These are phyloP conservation scores for Leccinum rimulosum DNA, from an alignment of 768 basidiomycete species.

Conservation along the genomic window DNA sequence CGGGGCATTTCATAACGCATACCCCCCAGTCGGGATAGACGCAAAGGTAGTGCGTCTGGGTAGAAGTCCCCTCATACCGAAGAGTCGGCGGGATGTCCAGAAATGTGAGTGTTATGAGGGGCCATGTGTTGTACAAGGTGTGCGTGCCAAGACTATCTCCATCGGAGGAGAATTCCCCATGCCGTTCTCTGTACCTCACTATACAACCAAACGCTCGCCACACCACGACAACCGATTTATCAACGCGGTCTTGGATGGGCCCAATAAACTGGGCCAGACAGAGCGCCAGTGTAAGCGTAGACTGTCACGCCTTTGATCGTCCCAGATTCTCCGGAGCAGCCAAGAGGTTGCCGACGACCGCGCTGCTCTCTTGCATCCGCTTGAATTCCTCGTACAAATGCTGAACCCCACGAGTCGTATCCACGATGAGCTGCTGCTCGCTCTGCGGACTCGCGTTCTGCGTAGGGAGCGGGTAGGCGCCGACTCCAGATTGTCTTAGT, in stretches of 20 bases:
- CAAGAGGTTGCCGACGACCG: constrained; percentile 43
- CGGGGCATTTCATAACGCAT: too few species aligned
- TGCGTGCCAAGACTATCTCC: too few species aligned
- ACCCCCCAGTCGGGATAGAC: background rate
- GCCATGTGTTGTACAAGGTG: too few species aligned
- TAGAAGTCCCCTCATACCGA: background rate
- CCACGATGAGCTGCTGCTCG: constrained; percentile 46
- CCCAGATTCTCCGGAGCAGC: constrained; percentile 65
- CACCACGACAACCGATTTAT: background rate
- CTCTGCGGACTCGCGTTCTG: constrained; percentile 30
- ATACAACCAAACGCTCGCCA: background rate
- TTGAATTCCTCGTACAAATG: constrained; percentile 49
- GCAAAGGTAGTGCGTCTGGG: background rate
- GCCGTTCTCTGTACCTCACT: background rate
- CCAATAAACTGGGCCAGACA: background rate
- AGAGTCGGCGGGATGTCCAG: background rate
- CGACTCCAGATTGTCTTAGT: constrained; percentile 59
- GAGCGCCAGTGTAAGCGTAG: background rate
- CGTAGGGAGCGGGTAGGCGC: constrained; percentile 55
- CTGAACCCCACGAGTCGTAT: constrained; percentile 43
- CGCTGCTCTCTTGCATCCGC: constrained; percentile 34
- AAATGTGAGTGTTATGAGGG: background rate
- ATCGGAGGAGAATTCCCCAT: too few species aligned
- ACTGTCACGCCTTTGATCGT: constrained; percentile 14
- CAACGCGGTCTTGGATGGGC: background rate